A percentile compares a stretch with the other conserved stretches of the same genome.
Conservation (phyloP, 495 filamentous ascomycete genomes). For the Trichoderma gamsii region DNA sequence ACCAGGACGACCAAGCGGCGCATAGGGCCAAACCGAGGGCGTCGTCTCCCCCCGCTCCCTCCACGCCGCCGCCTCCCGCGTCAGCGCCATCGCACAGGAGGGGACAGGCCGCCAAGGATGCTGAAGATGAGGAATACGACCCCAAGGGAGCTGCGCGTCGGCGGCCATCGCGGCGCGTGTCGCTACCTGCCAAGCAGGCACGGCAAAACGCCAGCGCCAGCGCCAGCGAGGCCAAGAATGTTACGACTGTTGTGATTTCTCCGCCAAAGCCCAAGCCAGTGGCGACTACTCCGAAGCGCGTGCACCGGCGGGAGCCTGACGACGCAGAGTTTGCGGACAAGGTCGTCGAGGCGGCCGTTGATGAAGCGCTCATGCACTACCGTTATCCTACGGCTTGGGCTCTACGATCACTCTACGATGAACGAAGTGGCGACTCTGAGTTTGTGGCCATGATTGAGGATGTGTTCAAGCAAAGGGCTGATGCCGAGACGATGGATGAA, state of each 20-base stretch:
- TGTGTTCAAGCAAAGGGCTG: slow-evolving; percentile 42
- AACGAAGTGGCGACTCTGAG: slow-evolving; percentile 33
- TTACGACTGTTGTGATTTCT: neutral
- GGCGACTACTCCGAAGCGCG: neutral
- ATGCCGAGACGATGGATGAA: slow-evolving; percentile 34
- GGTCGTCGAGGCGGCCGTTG: slow-evolving; percentile 40
- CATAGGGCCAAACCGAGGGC: neutral
- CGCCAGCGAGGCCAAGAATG: neutral
- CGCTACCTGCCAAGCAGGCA: slow-evolving; percentile 6
- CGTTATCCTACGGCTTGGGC: slow-evolving; percentile 52
- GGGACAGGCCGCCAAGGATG: slow-evolving; percentile 9
- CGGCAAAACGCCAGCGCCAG: neutral
- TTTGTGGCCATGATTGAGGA: slow-evolving; percentile 44
- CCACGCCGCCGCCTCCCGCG: slow-evolving; percentile 16
- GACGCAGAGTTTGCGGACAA: slow-evolving; percentile 30
- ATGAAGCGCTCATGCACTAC: slow-evolving; percentile 41
- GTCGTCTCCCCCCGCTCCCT: neutral
- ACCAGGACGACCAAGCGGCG: slow-evolving; percentile 17
- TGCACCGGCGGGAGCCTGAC: slow-evolving; percentile 12
- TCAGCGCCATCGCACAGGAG: slow-evolving; percentile 12
- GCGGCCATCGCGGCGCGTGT: slow-evolving; percentile 1
- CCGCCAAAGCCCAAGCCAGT: slow-evolving; percentile 6
- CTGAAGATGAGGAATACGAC: slow-evolving; percentile 19
- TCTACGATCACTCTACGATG: slow-evolving; percentile 47
- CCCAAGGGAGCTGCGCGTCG: slow-evolving; percentile 16